Evolutionary conservation across 164 flowering plant genomes (phyloP).

Genomic region (Buxus sempervirens): DNA sequence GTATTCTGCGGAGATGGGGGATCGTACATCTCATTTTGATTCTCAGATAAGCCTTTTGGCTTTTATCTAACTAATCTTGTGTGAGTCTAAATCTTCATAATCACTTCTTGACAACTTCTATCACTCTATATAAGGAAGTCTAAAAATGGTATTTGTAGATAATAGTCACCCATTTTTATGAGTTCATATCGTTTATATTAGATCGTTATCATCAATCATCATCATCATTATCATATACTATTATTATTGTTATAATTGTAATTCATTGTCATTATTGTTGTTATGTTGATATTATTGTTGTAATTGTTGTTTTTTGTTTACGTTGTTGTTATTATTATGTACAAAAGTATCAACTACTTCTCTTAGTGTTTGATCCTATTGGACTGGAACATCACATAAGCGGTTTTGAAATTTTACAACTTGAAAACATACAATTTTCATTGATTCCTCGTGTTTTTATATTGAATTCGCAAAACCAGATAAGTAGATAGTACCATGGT

Average conservation of each 20-base stretch:
- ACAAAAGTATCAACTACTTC: neutral
- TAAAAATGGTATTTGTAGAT: neutral
- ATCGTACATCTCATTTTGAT: neutral
- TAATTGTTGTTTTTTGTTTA: no score
- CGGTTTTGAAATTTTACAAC: neutral
- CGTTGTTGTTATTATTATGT: no score
- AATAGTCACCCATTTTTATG: neutral
- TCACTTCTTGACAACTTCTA: neutral
- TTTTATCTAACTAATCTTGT: neutral
- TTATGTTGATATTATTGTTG: no score
- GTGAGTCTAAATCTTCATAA: neutral
- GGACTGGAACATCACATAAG: neutral
- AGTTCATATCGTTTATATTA: no score
- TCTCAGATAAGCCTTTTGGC: neutral
- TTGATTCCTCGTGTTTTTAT: no score
- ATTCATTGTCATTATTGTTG: no score
- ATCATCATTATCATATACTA: no score
- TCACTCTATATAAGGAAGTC: neutral
- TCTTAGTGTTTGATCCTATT: neutral
- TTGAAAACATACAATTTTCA: neutral
- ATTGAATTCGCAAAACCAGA: no score
- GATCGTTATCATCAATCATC: no score
- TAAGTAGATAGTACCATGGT: no score
- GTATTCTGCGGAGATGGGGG: neutral
- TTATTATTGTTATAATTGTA: no score